A percentile compares a stretch with the other conserved stretches of the same genome.
phyloP scores from a whole-genome alignment of 148 eudicot genomes.

The Polygonum aviculare region DNA sequence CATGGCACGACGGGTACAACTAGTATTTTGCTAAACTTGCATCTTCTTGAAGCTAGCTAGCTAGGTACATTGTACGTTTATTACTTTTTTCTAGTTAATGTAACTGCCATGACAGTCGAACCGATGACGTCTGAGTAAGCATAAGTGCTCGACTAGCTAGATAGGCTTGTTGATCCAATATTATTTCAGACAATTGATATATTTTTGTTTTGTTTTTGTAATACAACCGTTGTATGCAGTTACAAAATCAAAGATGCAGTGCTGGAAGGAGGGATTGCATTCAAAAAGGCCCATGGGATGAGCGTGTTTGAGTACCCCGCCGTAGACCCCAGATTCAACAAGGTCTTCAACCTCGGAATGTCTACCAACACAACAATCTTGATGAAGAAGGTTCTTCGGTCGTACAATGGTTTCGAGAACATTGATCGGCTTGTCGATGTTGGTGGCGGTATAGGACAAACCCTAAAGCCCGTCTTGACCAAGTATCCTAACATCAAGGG shows the following conservation, averaged over 20 bases:
- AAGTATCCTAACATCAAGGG: slow-evolving; percentile 25
- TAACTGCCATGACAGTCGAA: too few species aligned
- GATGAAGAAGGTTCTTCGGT: slow-evolving; percentile 19
- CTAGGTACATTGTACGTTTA: too few species aligned
- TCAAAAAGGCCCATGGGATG: slow-evolving; percentile 24
- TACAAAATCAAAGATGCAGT: slow-evolving; percentile 21
- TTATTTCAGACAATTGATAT: too few species aligned
- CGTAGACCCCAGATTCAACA: slow-evolving; percentile 17
- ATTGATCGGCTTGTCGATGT: slow-evolving; percentile 25
- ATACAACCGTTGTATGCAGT: background rate
- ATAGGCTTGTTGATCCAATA: too few species aligned
- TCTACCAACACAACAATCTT: slow-evolving; percentile 15
- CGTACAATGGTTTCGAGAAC: slow-evolving; percentile 26
- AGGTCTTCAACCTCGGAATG: slow-evolving; percentile 35
- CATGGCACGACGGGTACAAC: too few species aligned
- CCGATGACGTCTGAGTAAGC: too few species aligned
- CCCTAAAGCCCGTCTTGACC: slow-evolving; percentile 21
- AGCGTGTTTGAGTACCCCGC: slow-evolving; percentile 24
- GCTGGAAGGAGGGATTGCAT: slow-evolving; percentile 28
- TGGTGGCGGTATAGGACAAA: slow-evolving; percentile 32
- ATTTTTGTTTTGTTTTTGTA: too few species aligned
- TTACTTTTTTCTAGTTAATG: too few species aligned
- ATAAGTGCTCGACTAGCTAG: too few species aligned
- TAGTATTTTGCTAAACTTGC: too few species aligned
- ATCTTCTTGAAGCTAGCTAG: too few species aligned